phyloP scores from a whole-genome alignment of 1,284 basidiomycete species.

The Thecaphora frezii region DNA sequence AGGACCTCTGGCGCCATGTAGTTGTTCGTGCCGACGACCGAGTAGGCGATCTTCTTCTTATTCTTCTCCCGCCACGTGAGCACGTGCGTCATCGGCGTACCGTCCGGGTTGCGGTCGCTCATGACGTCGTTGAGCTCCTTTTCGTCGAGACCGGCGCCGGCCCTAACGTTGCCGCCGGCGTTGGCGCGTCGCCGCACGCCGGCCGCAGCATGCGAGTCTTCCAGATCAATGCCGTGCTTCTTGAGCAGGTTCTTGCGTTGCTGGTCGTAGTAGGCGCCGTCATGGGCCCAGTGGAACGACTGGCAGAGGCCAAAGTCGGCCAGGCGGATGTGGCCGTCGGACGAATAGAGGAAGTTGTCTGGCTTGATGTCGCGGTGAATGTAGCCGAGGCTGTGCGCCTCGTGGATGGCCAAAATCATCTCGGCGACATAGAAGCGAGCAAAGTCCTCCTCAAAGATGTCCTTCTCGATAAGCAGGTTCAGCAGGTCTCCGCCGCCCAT shows the following conservation, averaged over 20 bases:
- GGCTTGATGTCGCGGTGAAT: slow-evolving; percentile 97
- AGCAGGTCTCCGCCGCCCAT: slow-evolving; percentile 96
- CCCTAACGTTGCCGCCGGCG: slow-evolving; percentile 7
- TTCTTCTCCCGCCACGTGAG: slow-evolving; percentile 91
- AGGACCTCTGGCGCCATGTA: slow-evolving; percentile 93
- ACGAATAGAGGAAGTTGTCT: slow-evolving; percentile 92
- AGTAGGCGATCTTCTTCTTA: slow-evolving; percentile 83
- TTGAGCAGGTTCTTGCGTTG: slow-evolving; percentile 82
- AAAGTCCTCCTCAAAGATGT: slow-evolving; percentile 90
- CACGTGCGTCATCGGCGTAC: slow-evolving; percentile 53
- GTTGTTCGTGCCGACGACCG: slow-evolving; percentile 68
- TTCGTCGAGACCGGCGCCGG: slow-evolving; percentile 23
- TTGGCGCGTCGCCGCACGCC: slow-evolving; percentile 24
- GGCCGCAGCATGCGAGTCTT: slow-evolving; percentile 67
- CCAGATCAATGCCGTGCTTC: slow-evolving; percentile 92
- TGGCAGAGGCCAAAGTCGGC: slow-evolving; percentile 86
- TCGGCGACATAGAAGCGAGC: slow-evolving; percentile 93
- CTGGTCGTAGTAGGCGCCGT: slow-evolving; percentile 76
- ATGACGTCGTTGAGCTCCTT: slow-evolving; percentile 47
- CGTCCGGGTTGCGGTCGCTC: slow-evolving; percentile 51
- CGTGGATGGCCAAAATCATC: slow-evolving; percentile 95
- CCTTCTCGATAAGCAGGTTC: slow-evolving; percentile 88
- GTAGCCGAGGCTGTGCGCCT: slow-evolving; percentile 90
- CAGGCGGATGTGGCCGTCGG: slow-evolving; percentile 87
- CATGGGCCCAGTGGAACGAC: slow-evolving; percentile 57